Evolutionary conservation across 352 stramenopile species (phyloP), one percentile per base, ranked within the genome.

Genomic region (Phytophthora fragariaefolia): DNA sequence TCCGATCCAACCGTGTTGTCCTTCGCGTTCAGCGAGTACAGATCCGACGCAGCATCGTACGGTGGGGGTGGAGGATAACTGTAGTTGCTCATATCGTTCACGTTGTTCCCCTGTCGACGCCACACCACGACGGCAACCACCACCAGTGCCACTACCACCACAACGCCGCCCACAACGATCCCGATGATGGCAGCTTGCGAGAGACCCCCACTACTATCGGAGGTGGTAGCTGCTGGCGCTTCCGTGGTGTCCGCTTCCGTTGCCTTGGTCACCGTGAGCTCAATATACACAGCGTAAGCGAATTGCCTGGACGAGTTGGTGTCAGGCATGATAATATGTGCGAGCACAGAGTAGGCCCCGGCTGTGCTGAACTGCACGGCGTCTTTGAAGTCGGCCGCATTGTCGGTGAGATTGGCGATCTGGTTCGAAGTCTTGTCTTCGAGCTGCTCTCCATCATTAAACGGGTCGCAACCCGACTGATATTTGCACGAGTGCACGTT

Each of bases 401-500:
- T 85, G 71, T 85, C 75, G 43, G 80, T 85, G 24, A 89, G 66
- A 62, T 89, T 89, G 26, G 76, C 77, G 32, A 89, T 74, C 48
- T 79, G 52, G 55, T 87, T 89, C 12, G 66, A 54, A 4, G 80
- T 89, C 59, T 87, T 87, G 76, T 86, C 71, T 47, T 79, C 63
- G 17, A 87, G 69, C 59, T 82, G 53, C 27, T 76, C 20, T 30
- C 80, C 80, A 49, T 89, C 73, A 49, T 62, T 67, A 56, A 89
- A 89, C 53, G 80, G 80, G 61, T 89, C 78, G 52, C 80, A 89
- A 30, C 73, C 73, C 6, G 77, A 77, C 54, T 69, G 73, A 27
- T 70, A 85, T 27, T 76, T 61, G 63, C 80, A 89, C 32, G 80
- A 85, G 68, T 89, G 80, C 36, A 89, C 61, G 47, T 89, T 89